Conservation (phyloP, 2,329 filamentous ascomycete genomes). For the Monosporascus sp. region DNA sequence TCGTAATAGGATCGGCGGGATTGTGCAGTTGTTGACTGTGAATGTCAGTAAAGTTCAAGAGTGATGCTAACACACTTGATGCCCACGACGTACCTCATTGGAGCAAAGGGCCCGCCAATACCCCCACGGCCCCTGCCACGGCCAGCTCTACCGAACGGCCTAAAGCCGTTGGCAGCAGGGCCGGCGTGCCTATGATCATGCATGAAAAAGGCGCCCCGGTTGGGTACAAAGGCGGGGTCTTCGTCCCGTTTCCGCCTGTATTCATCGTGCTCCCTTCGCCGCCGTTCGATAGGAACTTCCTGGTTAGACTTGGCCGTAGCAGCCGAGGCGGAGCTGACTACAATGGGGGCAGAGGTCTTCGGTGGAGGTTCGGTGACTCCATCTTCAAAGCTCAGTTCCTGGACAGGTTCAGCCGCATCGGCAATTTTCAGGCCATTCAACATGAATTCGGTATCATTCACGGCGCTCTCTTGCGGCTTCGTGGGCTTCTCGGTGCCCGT, state of each 20-base stretch:
- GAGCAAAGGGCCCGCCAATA: slow-evolving; percentile 52
- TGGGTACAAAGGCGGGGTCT: slow-evolving; percentile 90
- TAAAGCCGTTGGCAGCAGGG: slow-evolving; percentile 72
- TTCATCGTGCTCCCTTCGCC: slow-evolving; percentile 83
- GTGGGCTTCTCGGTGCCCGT: slow-evolving; percentile 21
- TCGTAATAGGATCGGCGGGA: slow-evolving; percentile 57
- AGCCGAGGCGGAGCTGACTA: slow-evolving; percentile 49
- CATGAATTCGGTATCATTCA: slow-evolving; percentile 55
- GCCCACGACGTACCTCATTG: slow-evolving; percentile 54
- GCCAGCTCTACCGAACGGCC: slow-evolving; percentile 62
- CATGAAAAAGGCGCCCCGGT: slow-evolving; percentile 93
- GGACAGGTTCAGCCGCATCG: slow-evolving; percentile 34
- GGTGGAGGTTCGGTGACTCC: slow-evolving; percentile 30
- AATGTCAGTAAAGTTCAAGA: slow-evolving; percentile 11
- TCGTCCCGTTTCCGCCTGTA: slow-evolving; percentile 83
- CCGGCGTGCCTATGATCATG: slow-evolving; percentile 83
- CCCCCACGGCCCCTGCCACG: slow-evolving; percentile 58
- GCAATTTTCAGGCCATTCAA: slow-evolving; percentile 47
- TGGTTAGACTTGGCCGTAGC: slow-evolving; percentile 36
- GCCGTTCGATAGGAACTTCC: slow-evolving; percentile 61
- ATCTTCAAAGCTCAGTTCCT: slow-evolving; percentile 45
- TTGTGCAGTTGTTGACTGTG: slow-evolving; percentile 35
- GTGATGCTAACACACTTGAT: background rate
- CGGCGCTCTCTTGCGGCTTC: slow-evolving; percentile 32
- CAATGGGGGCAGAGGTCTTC: slow-evolving; percentile 43